Conservation (phyloP, 371 early-diverging fungal species). For the Rhizopus stolonifer region DNA sequence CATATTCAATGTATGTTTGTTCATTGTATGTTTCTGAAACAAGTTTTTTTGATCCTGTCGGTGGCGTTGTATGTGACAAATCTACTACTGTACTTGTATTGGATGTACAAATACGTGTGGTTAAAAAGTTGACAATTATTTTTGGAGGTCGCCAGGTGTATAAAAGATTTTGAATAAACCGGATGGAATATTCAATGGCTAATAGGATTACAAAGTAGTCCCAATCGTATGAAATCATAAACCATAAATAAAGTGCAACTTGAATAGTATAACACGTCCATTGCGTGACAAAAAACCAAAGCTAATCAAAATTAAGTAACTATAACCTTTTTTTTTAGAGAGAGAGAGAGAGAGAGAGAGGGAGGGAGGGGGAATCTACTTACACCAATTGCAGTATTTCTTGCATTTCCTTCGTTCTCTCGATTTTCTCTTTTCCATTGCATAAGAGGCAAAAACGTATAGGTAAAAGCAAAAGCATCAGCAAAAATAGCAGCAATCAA, state of each 20-base stretch:
- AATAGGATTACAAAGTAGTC: constrained; percentile 7
- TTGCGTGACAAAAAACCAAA: constrained; percentile 17
- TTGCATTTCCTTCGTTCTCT: constrained; percentile 6
- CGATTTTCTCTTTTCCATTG: constrained; percentile 13
- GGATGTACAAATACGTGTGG: no score
- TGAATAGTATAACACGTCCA: constrained; percentile 8
- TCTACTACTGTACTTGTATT: no score
- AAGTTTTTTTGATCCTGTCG: no score
- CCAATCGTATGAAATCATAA: constrained; percentile 9
- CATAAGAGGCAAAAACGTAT: constrained; percentile 17
- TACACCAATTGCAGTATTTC: constrained; percentile 21
- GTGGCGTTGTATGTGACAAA: no score
- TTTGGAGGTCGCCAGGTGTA: constrained; percentile 21
- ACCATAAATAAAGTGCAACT: constrained; percentile 17
- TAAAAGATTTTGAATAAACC: constrained; percentile 17
- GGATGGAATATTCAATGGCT: constrained; percentile 9
- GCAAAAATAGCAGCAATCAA: constrained; percentile 4
- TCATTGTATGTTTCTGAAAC: no score
- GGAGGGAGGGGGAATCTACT: no score
- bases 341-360: no score
- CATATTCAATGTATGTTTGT: no score
- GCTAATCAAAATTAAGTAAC: constrained; percentile 9
- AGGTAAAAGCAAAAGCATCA: constrained; percentile 8
- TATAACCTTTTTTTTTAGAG: no score
- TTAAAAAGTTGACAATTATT: constrained; percentile 4